Evolutionary conservation across 208 protist species (phyloP).

Genomic region (Wallacemonas collosoma): DNA sequence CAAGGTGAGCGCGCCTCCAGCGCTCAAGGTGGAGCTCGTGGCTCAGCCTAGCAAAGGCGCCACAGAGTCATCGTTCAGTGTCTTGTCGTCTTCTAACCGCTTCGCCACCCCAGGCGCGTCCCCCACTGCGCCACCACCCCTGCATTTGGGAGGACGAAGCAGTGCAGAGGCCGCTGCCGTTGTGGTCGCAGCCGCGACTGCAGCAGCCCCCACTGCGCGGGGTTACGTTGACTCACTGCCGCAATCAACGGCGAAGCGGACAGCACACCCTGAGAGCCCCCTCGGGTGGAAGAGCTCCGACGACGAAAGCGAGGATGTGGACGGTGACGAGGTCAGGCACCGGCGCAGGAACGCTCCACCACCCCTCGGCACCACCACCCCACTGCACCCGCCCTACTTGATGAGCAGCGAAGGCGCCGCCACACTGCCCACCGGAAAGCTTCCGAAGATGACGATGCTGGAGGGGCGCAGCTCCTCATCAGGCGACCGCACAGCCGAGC

Average conservation of each 20-base stretch:
- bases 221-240: not conserved
- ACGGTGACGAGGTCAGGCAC: not conserved
- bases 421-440: not conserved
- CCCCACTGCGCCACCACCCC: too few species aligned
- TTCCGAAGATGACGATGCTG: not conserved
- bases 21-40: slow-evolving; percentile 9
- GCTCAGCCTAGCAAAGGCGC: not conserved
- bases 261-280: not conserved
- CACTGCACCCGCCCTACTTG: not conserved
- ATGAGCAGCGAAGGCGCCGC: not conserved
- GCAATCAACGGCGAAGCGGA: not conserved
- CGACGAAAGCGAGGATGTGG: not conserved
- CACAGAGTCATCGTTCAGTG: not conserved
- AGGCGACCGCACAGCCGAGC: not conserved
- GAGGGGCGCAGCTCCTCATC: not conserved
- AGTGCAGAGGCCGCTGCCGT: too few species aligned
- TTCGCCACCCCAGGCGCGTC: too few species aligned
- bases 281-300: slow-evolving; percentile 3
- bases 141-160: too few species aligned
- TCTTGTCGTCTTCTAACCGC: not conserved
- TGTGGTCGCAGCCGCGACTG: too few species aligned
- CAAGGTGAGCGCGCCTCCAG: not conserved
- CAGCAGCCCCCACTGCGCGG: not conserved
- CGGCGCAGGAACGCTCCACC: not conserved
- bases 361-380: not conserved